These are phyloP conservation scores for Oidium heveae DNA, from an alignment of 2,329 filamentous ascomycete genomes.

Conservation along the genomic window DNA sequence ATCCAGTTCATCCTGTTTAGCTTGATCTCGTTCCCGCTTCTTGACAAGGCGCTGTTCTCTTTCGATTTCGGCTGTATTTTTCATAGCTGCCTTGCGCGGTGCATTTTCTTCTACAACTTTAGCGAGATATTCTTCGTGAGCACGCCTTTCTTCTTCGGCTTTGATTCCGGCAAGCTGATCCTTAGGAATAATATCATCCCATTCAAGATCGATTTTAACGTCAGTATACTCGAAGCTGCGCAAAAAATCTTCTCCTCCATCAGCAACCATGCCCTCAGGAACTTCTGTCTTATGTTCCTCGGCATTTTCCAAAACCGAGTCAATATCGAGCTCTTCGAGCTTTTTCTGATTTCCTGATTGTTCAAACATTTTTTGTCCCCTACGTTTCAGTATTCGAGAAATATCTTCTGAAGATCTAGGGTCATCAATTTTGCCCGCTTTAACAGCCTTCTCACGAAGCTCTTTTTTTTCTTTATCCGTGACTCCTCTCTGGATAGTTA, in stretches of 20 bases:
- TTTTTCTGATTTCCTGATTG: conserved; percentile 92
- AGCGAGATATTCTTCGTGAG: conserved; percentile 60
- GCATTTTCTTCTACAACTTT: conserved; percentile 66
- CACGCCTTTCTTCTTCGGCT: conserved; percentile 62
- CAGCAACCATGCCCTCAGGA: conserved; percentile 78
- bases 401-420: conserved; percentile 86
- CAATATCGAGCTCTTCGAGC: conserved; percentile 89
- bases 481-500: conserved; percentile 89
- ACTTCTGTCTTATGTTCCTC: conserved; percentile 94
- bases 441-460: conserved; percentile 46
- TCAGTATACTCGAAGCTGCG: conserved; percentile 78
- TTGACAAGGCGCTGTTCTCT: conserved; percentile 37
- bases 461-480: conserved; percentile 81
- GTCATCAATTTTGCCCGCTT: conserved; percentile 54
- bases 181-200: conserved; percentile 95
- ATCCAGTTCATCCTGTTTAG: conserved; percentile 44
- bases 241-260: conserved; percentile 91
- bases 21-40: conserved; percentile 37
- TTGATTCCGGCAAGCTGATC: conserved; percentile 79
- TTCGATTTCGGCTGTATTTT: conserved; percentile 30
- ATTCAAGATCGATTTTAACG: conserved; percentile 89
- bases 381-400: conserved; percentile 83
- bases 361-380: conserved; percentile 98
- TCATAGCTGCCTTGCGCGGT: conserved; percentile 46
- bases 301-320: conserved; percentile 86